These are phyloP conservation scores for Xylaria castorea DNA, from an alignment of 495 filamentous ascomycete genomes.

Conservation along the genomic window DNA sequence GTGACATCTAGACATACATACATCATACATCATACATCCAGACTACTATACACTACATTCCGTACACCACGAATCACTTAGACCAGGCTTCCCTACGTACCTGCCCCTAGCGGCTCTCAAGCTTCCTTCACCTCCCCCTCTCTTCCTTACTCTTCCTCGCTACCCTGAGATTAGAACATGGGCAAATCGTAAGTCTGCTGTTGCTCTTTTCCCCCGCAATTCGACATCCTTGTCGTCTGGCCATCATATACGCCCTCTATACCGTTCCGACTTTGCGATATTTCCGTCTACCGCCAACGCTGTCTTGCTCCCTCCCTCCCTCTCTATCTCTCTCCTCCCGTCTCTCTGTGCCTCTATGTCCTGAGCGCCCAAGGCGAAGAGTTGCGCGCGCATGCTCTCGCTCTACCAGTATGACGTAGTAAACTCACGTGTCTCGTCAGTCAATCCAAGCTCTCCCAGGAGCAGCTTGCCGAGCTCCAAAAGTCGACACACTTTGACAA, in stretches of 20 bases:
- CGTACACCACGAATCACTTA: background rate
- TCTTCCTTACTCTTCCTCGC: conserved; percentile 10
- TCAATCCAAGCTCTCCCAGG: conserved; percentile 92
- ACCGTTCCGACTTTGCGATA: background rate
- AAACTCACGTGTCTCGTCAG: conserved; percentile 47
- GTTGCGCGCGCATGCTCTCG: background rate
- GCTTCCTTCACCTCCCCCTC: background rate
- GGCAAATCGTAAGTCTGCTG: conserved; percentile 55
- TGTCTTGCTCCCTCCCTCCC: background rate
- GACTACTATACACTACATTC: background rate
- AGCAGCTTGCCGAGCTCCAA: conserved; percentile 93
- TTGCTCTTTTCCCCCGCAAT: conserved; percentile 19
- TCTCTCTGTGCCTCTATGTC: background rate
- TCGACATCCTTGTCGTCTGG: conserved; percentile 4
- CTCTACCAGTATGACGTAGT: background rate
- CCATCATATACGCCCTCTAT: conserved; percentile 3
- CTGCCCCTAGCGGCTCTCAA: background rate
- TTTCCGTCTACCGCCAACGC: background rate
- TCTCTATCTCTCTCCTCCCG: background rate
- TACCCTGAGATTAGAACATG: conserved; percentile 41
- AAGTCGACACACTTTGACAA: conserved; percentile 98
- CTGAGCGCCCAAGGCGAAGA: background rate
- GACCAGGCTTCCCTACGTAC: background rate
- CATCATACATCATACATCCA: background rate
- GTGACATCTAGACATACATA: background rate